Base-by-base conservation (phyloP, 2,329 filamentous ascomycete species). In the Claviceps maximensis region DNA sequence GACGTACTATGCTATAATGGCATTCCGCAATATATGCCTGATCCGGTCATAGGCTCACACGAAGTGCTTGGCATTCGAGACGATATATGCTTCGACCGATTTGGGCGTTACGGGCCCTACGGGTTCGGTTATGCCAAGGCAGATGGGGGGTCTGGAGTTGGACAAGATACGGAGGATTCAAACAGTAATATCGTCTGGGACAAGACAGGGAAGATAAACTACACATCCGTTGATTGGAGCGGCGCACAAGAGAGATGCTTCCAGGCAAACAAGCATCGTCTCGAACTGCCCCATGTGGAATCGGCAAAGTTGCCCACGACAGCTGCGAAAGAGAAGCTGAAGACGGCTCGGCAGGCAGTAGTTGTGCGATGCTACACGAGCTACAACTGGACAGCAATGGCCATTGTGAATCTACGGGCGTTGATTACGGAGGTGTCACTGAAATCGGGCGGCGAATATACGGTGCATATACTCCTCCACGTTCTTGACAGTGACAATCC, bases 11-110 rank as follows among this genome's bases (percentile, higher is more conserved):
- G 80, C 1, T 88, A 86, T 59, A 71, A 76, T 2, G 86, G 87
- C 9, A 71, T 93, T 7, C 82, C 86, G 1, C 77, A 84, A 60
- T 86, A 87, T 13, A 87, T 89, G 67, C 87, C 89, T 0, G 82
- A 89, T 50, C 80, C 87, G 2, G 78, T 83, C 1, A 78, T 93
- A 59, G 89, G 89, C 3, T 90, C 86, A 0, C 84, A 93, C 63
- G 75, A 81, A 15, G 65, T 89, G 47, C 70, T 95, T 4, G 89
- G 87, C 0, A 67, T 95, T 42, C 75, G 83, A 23, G 78, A 89
- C 56, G 84, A 93, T 60, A 74, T 94, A 15, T 95, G 89, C 69
- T 95, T 94, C 64, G 89, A 95, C 62, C 80, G 89, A 6, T 94
- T 89, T 63, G 87, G 88, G 19, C 80, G 89, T 47, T 79, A 91